phyloP scores from a whole-genome alignment of 495 filamentous ascomycete species.

The Daldinia childiae region DNA sequence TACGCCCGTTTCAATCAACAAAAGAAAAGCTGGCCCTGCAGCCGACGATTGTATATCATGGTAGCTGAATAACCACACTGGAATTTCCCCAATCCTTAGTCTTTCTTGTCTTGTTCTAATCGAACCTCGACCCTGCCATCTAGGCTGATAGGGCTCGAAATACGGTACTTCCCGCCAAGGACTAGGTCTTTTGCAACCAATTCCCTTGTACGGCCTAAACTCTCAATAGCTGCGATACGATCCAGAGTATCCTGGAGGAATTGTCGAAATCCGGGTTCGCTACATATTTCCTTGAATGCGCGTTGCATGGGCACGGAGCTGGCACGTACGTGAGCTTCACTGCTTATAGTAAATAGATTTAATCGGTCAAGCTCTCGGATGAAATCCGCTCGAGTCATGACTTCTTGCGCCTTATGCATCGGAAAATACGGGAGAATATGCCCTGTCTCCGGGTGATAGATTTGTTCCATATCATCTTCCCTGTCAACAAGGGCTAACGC shows the following conservation, averaged over 20 bases:
- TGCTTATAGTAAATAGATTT: slow-evolving; percentile 96
- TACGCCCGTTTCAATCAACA: slow-evolving; percentile 13
- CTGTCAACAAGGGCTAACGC: slow-evolving; percentile 87
- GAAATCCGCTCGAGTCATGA: slow-evolving; percentile 97
- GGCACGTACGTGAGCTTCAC: slow-evolving; percentile 84
- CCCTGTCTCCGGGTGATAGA: slow-evolving; percentile 69
- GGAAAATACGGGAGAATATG: slow-evolving; percentile 84
- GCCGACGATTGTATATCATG: slow-evolving; percentile 1
- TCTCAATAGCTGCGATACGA: slow-evolving; percentile 90
- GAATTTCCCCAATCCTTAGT: neutral
- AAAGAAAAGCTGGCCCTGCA: slow-evolving; percentile 24
- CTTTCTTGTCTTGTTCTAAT: slow-evolving; percentile 33
- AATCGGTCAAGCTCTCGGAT: slow-evolving; percentile 91
- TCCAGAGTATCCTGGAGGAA: slow-evolving; percentile 83
- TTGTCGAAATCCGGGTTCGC: slow-evolving; percentile 75
- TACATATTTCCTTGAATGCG: slow-evolving; percentile 85
- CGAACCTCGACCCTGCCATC: slow-evolving; percentile 42
- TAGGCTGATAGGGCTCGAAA: slow-evolving; percentile 55
- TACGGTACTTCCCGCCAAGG: slow-evolving; percentile 79
- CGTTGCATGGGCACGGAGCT: slow-evolving; percentile 96
- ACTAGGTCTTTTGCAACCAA: slow-evolving; percentile 84
- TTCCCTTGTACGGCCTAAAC: slow-evolving; percentile 89
- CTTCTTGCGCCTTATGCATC: slow-evolving; percentile 81
- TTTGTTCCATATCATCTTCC: slow-evolving; percentile 71
- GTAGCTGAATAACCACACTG: neutral